Conservation (phyloP, 2,329 filamentous ascomycete genomes). For the Claviceps quebecensis region DNA sequence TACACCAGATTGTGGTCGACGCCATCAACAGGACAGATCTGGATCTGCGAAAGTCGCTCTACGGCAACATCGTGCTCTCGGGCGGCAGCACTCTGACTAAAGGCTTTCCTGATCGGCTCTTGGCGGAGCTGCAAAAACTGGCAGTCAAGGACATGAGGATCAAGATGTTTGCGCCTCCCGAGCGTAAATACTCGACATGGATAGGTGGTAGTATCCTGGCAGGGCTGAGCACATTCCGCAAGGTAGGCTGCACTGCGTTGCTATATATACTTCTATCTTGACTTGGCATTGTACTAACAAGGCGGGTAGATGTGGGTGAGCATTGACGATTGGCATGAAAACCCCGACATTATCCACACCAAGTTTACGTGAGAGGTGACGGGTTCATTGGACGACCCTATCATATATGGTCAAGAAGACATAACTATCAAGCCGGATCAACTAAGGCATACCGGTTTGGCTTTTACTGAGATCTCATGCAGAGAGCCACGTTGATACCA, state of each 20-base stretch:
- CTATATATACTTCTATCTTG: too few relatives aligned
- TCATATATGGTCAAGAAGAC: neutral
- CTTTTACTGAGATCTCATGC: neutral
- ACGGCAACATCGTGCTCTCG: slow-evolving; percentile 92
- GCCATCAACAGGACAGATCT: slow-evolving; percentile 90
- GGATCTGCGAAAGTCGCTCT: slow-evolving; percentile 85
- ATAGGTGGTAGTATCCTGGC: slow-evolving; percentile 96
- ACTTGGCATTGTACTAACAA: slow-evolving; percentile 3
- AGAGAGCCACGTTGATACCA: neutral
- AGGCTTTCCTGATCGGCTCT: slow-evolving; percentile 84
- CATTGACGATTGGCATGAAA: slow-evolving; percentile 99
- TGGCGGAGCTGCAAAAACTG: slow-evolving; percentile 82
- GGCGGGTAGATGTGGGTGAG: slow-evolving; percentile 87
- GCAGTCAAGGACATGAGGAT: slow-evolving; percentile 99
- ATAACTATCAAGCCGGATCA: neutral
- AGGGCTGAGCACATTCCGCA: slow-evolving; percentile 93
- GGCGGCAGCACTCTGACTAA: slow-evolving; percentile 93
- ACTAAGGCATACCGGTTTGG: neutral
- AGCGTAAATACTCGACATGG: slow-evolving; percentile 98
- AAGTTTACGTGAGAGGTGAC: slow-evolving; percentile 63
- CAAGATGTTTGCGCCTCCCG: slow-evolving; percentile 95
- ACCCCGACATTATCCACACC: slow-evolving; percentile 95
- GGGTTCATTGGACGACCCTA: neutral
- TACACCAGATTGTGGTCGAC: slow-evolving; percentile 96
- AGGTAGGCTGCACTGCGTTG: slow-evolving; percentile 42